Evolutionary conservation across 2,329 filamentous ascomycete genomes (phyloP).

Genomic region (Epichloe baconii): DNA sequence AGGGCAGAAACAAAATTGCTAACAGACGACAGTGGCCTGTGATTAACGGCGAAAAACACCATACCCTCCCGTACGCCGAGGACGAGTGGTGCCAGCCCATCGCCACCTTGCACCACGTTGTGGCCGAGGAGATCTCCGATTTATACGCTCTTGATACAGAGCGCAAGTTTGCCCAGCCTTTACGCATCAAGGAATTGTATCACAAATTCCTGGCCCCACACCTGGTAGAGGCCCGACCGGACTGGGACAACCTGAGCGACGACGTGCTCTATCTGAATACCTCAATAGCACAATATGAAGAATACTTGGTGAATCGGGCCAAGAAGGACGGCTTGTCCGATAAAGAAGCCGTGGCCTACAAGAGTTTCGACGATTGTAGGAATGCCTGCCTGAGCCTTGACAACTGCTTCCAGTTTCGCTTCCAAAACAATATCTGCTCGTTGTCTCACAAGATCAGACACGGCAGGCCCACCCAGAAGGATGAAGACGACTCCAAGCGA

Average conservation of each 20-base stretch:
- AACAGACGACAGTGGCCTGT: constrained; percentile 32
- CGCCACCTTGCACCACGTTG: constrained; percentile 42
- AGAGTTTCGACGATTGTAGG: constrained; percentile 28
- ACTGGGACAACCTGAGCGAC: constrained; percentile 43
- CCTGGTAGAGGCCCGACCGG: constrained; percentile 24
- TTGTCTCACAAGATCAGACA: constrained; percentile 23
- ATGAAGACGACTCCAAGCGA: constrained; percentile 15
- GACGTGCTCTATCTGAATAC: constrained; percentile 28
- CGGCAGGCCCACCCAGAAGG: constrained; percentile 23
- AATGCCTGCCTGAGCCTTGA: constrained; percentile 27
- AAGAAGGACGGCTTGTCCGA: constrained; percentile 21
- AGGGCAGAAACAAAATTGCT: neutral
- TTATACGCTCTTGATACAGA: constrained; percentile 39
- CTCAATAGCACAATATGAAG: constrained; percentile 16
- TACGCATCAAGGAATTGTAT: constrained; percentile 36
- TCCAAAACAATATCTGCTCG: constrained; percentile 24
- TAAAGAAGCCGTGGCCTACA: constrained; percentile 28
- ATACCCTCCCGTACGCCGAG: constrained; percentile 31
- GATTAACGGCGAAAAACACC: constrained; percentile 42
- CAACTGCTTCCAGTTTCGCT: constrained; percentile 30
- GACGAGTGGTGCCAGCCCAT: constrained; percentile 43
- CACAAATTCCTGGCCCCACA: constrained; percentile 29
- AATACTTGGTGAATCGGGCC: constrained; percentile 18
- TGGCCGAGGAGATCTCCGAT: constrained; percentile 33
- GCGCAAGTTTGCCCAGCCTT: constrained; percentile 19